These are phyloP conservation scores for Cryptosporidium sp. DNA, from an alignment of 169 alveolate genomes.

Conservation along the genomic window DNA sequence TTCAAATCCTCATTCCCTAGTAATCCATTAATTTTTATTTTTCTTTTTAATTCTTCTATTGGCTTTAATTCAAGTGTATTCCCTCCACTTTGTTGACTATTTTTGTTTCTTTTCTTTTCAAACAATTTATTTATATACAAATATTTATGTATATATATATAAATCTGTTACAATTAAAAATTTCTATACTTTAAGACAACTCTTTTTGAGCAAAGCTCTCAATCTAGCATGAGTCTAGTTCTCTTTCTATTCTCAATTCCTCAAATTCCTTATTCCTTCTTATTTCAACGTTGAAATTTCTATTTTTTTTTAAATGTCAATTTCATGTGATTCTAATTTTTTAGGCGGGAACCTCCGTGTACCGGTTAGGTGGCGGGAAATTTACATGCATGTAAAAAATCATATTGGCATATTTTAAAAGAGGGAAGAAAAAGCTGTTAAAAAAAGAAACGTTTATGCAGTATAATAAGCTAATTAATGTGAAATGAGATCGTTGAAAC, in stretches of 20 bases:
- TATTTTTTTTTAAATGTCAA: not conserved
- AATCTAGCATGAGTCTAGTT: not conserved
- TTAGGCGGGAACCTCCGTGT: not conserved
- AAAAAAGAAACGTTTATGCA: no score
- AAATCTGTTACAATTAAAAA: not conserved
- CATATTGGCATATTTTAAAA: not conserved
- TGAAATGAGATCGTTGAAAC: not conserved
- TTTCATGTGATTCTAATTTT: not conserved
- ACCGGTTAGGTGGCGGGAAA: constrained; percentile 1
- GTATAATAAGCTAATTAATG: not conserved
- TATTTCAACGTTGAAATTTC: not conserved
- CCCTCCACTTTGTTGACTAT: no score
- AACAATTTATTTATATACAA: no score
- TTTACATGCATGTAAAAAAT: not conserved
- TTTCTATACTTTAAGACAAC: not conserved
- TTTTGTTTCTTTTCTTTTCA: no score
- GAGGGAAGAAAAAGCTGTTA: no score
- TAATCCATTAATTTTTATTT: not conserved
- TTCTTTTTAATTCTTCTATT: no score
- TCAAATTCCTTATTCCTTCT: not conserved
- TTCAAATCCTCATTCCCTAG: not conserved
- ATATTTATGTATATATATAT: no score
- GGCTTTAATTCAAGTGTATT: no score
- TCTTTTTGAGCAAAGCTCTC: not conserved
- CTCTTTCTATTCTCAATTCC: not conserved